These are phyloP conservation scores for Camellia granthamiana DNA, from an alignment of 148 eudicot genomes.

Conservation along the genomic window DNA sequence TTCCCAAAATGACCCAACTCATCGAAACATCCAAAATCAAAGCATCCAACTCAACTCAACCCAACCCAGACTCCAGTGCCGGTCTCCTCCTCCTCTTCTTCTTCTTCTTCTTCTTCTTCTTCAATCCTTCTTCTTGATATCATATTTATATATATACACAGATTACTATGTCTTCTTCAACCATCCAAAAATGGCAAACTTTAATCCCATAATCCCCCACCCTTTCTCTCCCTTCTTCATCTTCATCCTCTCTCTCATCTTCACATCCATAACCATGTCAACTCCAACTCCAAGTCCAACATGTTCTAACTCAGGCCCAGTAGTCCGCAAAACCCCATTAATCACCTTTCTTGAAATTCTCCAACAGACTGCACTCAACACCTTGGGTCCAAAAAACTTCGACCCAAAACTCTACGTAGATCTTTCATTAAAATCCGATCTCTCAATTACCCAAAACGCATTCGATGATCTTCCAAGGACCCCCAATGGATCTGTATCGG, in stretches of 20 bases:
- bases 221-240: neutral
- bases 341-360: slow-evolving; percentile 49
- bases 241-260: neutral
- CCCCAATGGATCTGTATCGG: slow-evolving; percentile 37
- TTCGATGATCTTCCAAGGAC: slow-evolving; percentile 36
- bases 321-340: slow-evolving; percentile 48
- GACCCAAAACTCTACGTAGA: slow-evolving; percentile 83
- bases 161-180: neutral
- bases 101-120: neutral
- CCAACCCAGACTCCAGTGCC: neutral
- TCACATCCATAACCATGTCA: neutral
- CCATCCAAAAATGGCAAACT: slow-evolving; percentile 14
- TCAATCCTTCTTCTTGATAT: neutral
- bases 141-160: slow-evolving; percentile 1
- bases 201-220: neutral
- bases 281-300: neutral
- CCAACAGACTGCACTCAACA: slow-evolving; percentile 58
- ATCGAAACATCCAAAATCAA: no score
- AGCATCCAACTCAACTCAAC: no score
- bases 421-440: slow-evolving; percentile 49
- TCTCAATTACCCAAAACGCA: slow-evolving; percentile 38
- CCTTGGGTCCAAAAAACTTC: slow-evolving; percentile 54
- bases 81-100: neutral
- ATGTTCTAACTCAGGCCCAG: slow-evolving; percentile 37
- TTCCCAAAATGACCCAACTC: no score